A percentile compares a stretch with the other conserved stretches of the same genome.
These are phyloP conservation scores for Pseudocercospora crystallina DNA, from an alignment of 2,329 filamentous ascomycete species.

Conservation along the genomic window DNA sequence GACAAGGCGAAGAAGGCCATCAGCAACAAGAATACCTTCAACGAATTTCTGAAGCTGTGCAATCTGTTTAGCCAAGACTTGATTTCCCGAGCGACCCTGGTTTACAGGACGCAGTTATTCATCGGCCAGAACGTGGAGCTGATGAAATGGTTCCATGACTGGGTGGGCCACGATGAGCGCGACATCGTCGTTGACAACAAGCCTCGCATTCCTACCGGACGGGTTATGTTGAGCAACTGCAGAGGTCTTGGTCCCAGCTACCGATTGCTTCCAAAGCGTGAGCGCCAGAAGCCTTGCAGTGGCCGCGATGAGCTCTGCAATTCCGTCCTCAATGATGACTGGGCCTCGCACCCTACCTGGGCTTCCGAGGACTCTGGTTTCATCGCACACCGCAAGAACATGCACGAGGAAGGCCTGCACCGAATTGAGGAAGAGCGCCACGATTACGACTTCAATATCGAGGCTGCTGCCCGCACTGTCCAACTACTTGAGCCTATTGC, in stretches of 20 bases:
- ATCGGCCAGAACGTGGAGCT: constrained; percentile 86
- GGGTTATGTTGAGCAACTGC: constrained; percentile 93
- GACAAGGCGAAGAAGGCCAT: constrained; percentile 96
- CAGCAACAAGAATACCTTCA: constrained; percentile 86
- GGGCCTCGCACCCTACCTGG: constrained; percentile 98
- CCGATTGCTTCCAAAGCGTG: constrained; percentile 82
- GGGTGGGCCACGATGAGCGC: constrained; percentile 73
- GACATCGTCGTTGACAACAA: constrained; percentile 79
- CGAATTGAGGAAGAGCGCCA: constrained; percentile 97
- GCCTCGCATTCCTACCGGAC: constrained; percentile 70
- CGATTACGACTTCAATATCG: constrained; percentile 98
- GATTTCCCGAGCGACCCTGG: constrained; percentile 79
- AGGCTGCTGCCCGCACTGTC: constrained; percentile 90
- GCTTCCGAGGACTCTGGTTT: constrained; percentile 97
- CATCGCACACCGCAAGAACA: constrained; percentile 95
- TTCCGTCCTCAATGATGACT: constrained; percentile 92
- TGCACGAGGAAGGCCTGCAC: constrained; percentile 89
- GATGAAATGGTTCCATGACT: constrained; percentile 83
- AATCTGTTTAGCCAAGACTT: constrained; percentile 93
- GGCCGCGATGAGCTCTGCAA: constrained; percentile 93
- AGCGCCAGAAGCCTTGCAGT: constrained; percentile 87
- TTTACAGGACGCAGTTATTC: constrained; percentile 79
- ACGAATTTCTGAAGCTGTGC: constrained; percentile 94
- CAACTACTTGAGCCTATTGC: constrained; percentile 93
- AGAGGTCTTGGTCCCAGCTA: constrained; percentile 95